Percentiles rank a stretch among this genome's conserved stretches.
These are phyloP conservation scores for Mycena albidolilacea DNA, from an alignment of 768 basidiomycete species.

Conservation along the genomic window DNA sequence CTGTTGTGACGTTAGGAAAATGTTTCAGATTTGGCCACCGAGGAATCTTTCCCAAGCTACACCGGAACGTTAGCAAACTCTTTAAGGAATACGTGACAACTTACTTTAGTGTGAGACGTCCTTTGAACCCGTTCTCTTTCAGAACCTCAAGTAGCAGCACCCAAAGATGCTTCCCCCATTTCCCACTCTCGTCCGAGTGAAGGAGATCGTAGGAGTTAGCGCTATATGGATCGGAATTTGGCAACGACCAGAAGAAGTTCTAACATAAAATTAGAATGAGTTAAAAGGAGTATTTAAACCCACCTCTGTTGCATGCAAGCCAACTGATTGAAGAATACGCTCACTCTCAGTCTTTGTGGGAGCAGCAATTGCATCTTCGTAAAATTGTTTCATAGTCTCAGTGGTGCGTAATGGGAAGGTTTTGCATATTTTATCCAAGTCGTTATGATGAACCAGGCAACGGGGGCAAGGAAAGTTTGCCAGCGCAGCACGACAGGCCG, in stretches of 20 bases:
- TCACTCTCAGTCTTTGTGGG: conserved; percentile 12
- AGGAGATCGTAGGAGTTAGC: conserved; percentile 28
- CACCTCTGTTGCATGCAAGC: conserved; percentile 15
- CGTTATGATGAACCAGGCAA: conserved; percentile 15
- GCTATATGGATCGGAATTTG: conserved; percentile 28
- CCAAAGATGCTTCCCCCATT: conserved; percentile 37
- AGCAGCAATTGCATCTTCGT: conserved; percentile 11
- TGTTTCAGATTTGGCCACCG: conserved; percentile 31
- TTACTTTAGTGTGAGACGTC: conserved; percentile 20
- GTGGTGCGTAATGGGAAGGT: background rate
- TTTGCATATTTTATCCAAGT: conserved; percentile 7
- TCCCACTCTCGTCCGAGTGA: conserved; percentile 32
- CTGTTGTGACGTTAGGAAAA: conserved; percentile 30
- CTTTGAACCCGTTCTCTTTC: background rate
- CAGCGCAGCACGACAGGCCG: conserved; percentile 6
- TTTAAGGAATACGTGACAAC: background rate
- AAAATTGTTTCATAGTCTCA: background rate
- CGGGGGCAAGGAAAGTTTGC: conserved; percentile 17
- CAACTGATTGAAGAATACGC: conserved; percentile 14
- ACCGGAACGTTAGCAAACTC: background rate
- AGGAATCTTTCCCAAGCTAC: conserved; percentile 24
- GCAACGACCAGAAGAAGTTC: conserved; percentile 32
- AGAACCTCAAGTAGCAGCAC: background rate
- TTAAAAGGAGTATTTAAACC: background rate
- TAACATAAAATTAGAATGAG: background rate